A percentile compares a stretch with the other conserved stretches of the same genome.
phyloP scores from a whole-genome alignment of 371 early-diverging fungal species.

The Homolaphlyctis polyrhiza region DNA sequence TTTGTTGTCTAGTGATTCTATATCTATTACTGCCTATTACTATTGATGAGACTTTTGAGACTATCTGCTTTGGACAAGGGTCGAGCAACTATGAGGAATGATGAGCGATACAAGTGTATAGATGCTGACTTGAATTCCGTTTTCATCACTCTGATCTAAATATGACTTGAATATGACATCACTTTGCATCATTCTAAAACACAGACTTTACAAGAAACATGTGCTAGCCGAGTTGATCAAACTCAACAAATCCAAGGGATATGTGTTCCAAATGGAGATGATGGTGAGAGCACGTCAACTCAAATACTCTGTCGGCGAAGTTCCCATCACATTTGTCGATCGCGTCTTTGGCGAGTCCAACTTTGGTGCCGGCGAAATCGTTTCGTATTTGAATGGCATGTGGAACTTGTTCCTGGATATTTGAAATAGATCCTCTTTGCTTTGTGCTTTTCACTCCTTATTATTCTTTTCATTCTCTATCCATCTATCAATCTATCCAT shows the following conservation, averaged over 20 bases:
- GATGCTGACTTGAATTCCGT: too few relatives aligned
- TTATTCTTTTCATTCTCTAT: constrained; percentile 5
- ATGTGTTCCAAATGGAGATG: constrained; percentile 99
- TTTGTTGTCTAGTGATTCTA: constrained; percentile 18
- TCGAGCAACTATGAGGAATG: too few relatives aligned
- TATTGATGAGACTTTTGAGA: too few relatives aligned
- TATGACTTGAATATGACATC: too few relatives aligned
- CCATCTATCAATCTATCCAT: too few relatives aligned
- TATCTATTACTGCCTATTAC: too few relatives aligned
- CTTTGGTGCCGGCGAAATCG: constrained; percentile 92
- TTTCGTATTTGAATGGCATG: constrained; percentile 86
- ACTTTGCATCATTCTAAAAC: not conserved
- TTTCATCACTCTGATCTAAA: too few relatives aligned
- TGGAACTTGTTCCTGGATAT: constrained; percentile 64
- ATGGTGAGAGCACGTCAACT: constrained; percentile 95
- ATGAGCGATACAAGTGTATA: too few relatives aligned
- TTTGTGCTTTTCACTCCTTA: constrained; percentile 5
- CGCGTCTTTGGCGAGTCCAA: constrained; percentile 95
- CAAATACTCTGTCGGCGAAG: constrained; percentile 84
- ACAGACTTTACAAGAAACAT: constrained; percentile 89
- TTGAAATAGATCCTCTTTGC: constrained; percentile 17
- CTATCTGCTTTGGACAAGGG: too few relatives aligned
- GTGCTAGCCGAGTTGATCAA: constrained; percentile 81
- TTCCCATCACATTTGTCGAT: constrained; percentile 97
- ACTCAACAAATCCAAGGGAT: constrained; percentile 90